Evolutionary conservation across 129 eudicot species (phyloP), one percentile per base, ranked within the genome.

Genomic region (Flaveria robusta): DNA sequence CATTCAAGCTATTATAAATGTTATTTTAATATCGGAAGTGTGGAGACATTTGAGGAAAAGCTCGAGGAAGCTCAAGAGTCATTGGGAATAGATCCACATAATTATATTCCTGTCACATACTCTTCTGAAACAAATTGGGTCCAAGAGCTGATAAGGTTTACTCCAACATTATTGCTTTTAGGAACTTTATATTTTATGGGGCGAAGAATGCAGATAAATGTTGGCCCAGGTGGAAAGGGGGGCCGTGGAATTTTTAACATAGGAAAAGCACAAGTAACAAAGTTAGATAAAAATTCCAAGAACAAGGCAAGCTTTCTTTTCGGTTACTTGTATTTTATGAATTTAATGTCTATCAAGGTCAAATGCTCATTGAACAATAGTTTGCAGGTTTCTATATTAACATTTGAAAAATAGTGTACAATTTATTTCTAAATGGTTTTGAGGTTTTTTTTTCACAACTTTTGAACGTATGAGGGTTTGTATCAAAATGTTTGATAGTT

Each of bases 61-160:
- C 82, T 91, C 71, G 94, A 91, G 83, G 94, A 91, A 86, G 94
- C 90, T 66, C 97, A 91, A 69, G 81, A 86, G 24, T 84, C 84
- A 47, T 56, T 88, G 55, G 91, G 92, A 71, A 81, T 86, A 47
- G 94, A 88, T 60, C 92, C 90, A 51, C 91, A 81, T 52, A 69
- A 91, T 79, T 81, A 86, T 79, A 51, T 91, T 54, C 97, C 94
- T n/a, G 92, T 91, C 31, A 84, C 84, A 2, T 91, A 88, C 77
- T 84, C 73, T 54, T 79, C 84, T 13, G 85, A 90, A 74, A 74
- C 70, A 74, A 74, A 81, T 71, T 90, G 90, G 90, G 29, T 84
- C 56, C 70, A 69, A 45, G 91, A 90, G 74, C n/a, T 86, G 8
- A 18, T 77, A 24, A 78, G 78, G 70, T 56, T 85, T 75, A 74